phyloP scores from a whole-genome alignment of 1,139 yeast species.

The Torulaspora globosa region DNA sequence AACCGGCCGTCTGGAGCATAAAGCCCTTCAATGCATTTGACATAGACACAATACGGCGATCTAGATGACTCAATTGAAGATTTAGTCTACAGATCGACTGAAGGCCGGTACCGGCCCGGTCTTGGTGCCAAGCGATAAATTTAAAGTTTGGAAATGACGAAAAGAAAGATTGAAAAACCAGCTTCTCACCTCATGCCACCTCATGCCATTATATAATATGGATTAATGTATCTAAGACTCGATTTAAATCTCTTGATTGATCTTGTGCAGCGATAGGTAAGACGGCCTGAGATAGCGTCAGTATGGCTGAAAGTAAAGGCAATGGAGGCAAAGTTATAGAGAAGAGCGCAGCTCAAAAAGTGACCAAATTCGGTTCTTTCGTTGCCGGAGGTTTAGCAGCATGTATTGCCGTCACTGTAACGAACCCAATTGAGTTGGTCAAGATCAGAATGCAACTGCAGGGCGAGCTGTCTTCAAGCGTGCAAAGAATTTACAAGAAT shows the following conservation, averaged over 20 bases:
- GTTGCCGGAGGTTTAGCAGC: slow-evolving; percentile 94
- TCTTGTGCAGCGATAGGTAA: background rate
- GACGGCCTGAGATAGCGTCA: background rate
- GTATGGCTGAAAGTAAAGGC: slow-evolving; percentile 10
- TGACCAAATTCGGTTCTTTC: slow-evolving; percentile 71
- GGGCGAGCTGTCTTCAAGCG: slow-evolving; percentile 71
- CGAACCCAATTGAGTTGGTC: slow-evolving; percentile 91
- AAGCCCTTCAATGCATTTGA: background rate
- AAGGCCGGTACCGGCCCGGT: slow-evolving; percentile 10
- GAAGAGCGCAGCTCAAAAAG: slow-evolving; percentile 48
- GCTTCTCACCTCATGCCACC: slow-evolving; percentile 1
- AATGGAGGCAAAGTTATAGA: slow-evolving; percentile 20
- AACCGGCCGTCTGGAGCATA: background rate
- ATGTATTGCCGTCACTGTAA: slow-evolving; percentile 94
- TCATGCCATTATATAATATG: slow-evolving; percentile 4
- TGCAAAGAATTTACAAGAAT: slow-evolving; percentile 63
- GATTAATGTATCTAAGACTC: background rate
- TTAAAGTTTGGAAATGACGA: background rate
- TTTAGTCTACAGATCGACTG: background rate
- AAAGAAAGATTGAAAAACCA: slow-evolving; percentile 3
- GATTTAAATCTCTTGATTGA: background rate
- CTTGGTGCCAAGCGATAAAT: slow-evolving; percentile 1
- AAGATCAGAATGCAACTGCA: slow-evolving; percentile 95
- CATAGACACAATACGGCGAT: background rate
- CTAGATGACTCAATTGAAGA: background rate